Conservation (phyloP, 148 eudicot genomes). For the Heliamphora exappendiculata region DNA sequence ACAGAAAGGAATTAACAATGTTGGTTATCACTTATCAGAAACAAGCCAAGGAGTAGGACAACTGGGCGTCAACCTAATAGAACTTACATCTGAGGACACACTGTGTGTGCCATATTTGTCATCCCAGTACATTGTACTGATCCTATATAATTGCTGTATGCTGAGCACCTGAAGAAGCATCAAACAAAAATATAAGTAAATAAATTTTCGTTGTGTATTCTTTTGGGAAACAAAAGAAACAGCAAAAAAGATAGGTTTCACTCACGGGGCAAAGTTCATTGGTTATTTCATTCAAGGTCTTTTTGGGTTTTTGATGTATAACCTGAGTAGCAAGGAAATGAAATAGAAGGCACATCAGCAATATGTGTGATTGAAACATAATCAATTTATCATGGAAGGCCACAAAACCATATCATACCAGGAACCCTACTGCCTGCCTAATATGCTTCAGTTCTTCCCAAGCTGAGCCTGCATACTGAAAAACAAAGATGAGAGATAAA, state of each 20-base stretch:
- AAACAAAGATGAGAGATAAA: slow-evolving; percentile 11
- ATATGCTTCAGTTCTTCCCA: slow-evolving; percentile 99
- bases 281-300: slow-evolving; percentile 84
- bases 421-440: slow-evolving; percentile 97
- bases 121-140: slow-evolving; percentile 99
- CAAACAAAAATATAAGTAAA: slow-evolving; percentile 5
- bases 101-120: slow-evolving; percentile 85
- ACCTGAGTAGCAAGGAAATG: slow-evolving; percentile 40
- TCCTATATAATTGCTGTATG: slow-evolving; percentile 89
- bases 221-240: background rate
- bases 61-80: background rate
- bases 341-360: slow-evolving; percentile 1
- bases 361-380: background rate
- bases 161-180: slow-evolving; percentile 65
- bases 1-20: background rate
- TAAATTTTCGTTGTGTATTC: background rate
- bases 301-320: slow-evolving; percentile 97
- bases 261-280: slow-evolving; percentile 95
- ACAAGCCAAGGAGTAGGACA: background rate
- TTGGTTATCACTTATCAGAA: background rate
- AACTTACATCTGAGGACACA: slow-evolving; percentile 88
- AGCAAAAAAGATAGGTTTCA: slow-evolving; percentile 2
- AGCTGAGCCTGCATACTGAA: slow-evolving; percentile 84
- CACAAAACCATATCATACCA: slow-evolving; percentile 39
- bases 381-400: slow-evolving; percentile 10